Evolutionary conservation across 495 filamentous ascomycete species (phyloP).

Genomic region (Poronia punctata): DNA sequence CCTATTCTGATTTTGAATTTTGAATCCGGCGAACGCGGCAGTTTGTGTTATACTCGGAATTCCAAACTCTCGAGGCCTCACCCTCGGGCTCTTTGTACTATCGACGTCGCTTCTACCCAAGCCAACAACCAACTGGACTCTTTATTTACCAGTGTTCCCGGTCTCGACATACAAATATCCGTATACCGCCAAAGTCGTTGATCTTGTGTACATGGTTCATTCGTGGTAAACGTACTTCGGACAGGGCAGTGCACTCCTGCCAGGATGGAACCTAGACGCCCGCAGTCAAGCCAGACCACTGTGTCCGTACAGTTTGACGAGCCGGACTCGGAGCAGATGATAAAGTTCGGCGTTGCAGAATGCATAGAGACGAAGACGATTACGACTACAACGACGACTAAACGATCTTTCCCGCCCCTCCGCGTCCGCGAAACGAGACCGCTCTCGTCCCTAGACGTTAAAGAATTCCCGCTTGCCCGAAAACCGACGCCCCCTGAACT

Average conservation of each 20-base stretch:
- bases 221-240: slow-evolving; percentile 9
- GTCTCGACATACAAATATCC: background rate
- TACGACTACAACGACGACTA: slow-evolving; percentile 93
- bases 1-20: too few species aligned
- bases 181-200: background rate
- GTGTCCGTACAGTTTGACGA: slow-evolving; percentile 42
- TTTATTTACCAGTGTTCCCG: too few species aligned
- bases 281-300: slow-evolving; percentile 37
- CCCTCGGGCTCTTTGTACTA: too few species aligned
- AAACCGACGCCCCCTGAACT: slow-evolving; percentile 72
- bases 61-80: too few species aligned
- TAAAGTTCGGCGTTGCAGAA: slow-evolving; percentile 47
- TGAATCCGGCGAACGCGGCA: too few species aligned
- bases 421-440: slow-evolving; percentile 68
- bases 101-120: too few species aligned
- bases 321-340: slow-evolving; percentile 28
- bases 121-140: too few species aligned
- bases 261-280: slow-evolving; percentile 31
- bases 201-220: slow-evolving; percentile 19
- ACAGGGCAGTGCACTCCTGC: slow-evolving; percentile 22
- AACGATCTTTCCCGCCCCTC: slow-evolving; percentile 78
- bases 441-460: slow-evolving; percentile 68
- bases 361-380: slow-evolving; percentile 61
- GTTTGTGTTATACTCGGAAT: too few species aligned
- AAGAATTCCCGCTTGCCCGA: slow-evolving; percentile 80